Percentiles rank a stretch among this genome's conserved stretches.
These are phyloP conservation scores for Aegilops tauschii DNA, from an alignment of 176 grass and related monocot genomes.

Conservation along the genomic window DNA sequence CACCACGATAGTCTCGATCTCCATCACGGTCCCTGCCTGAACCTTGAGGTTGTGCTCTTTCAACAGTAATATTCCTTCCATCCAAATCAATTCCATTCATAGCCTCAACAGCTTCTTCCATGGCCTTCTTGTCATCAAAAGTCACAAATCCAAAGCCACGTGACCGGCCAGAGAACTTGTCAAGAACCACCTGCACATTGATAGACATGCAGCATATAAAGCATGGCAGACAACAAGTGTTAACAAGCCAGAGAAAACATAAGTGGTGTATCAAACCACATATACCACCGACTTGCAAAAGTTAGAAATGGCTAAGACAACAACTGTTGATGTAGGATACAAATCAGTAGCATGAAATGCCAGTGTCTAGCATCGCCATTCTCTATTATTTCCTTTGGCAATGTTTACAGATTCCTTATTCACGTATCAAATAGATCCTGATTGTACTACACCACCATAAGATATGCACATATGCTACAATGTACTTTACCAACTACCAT, in stretches of 20 bases:
- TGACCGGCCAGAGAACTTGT: slow-evolving; percentile 56
- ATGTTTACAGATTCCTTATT: neutral
- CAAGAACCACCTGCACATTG: slow-evolving; percentile 45
- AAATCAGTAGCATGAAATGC: neutral
- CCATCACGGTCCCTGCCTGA: slow-evolving; percentile 45
- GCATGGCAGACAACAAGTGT: neutral
- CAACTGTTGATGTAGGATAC: neutral
- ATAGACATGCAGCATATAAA: neutral
- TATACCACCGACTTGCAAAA: neutral
- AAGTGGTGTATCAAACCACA: neutral
- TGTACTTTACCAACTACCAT: neutral
- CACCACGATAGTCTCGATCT: slow-evolving; percentile 37
- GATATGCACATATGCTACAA: neutral
- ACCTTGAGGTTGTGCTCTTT: slow-evolving; percentile 58
- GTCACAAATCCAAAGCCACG: slow-evolving; percentile 60
- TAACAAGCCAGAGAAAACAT: neutral
- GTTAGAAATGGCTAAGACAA: neutral
- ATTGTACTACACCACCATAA: neutral
- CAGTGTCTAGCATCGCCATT: neutral
- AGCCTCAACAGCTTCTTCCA: slow-evolving; percentile 58
- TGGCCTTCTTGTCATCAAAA: slow-evolving; percentile 50
- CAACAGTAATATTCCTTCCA: slow-evolving; percentile 60
- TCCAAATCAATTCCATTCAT: slow-evolving; percentile 70
- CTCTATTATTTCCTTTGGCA: neutral
- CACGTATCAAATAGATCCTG: neutral